Conservation (phyloP, 2,329 filamentous ascomycete genomes). For the Cercospora citrullina region DNA sequence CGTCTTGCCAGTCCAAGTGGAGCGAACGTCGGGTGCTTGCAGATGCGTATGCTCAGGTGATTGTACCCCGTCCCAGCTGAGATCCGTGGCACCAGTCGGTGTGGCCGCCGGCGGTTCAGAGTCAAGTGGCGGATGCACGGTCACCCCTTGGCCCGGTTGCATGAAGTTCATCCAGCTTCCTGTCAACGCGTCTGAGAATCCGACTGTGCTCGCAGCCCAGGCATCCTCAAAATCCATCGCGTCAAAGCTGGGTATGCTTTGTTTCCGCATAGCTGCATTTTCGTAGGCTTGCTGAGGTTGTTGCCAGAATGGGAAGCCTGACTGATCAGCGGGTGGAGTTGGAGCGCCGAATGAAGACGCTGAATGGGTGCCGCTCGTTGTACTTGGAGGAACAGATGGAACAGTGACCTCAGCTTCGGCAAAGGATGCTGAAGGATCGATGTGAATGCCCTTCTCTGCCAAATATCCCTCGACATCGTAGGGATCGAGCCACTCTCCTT, state of each 20-base stretch:
- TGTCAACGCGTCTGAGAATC: conserved; percentile 28
- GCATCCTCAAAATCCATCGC: conserved; percentile 11
- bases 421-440: conserved; percentile 62
- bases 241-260: conserved; percentile 2
- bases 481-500: conserved; percentile 74
- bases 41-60: not conserved
- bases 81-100: not conserved
- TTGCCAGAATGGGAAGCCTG: not conserved
- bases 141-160: conserved; percentile 23
- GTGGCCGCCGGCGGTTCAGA: not conserved
- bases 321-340: not conserved
- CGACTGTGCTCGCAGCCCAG: conserved; percentile 20
- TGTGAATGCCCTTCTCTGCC: conserved; percentile 60
- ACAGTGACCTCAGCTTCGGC: conserved; percentile 54
- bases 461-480: conserved; percentile 77
- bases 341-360: not conserved
- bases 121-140: not conserved
- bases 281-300: conserved; percentile 8
- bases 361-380: not conserved
- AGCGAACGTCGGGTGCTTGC: not conserved
- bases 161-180: conserved; percentile 36
- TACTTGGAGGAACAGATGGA: conserved; percentile 3
- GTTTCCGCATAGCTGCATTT: conserved; percentile 17
- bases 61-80: not conserved
- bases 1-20: not conserved